These are phyloP conservation scores for Thermoascus crustaceus DNA, from an alignment of 2,329 filamentous ascomycete species.

Conservation along the genomic window DNA sequence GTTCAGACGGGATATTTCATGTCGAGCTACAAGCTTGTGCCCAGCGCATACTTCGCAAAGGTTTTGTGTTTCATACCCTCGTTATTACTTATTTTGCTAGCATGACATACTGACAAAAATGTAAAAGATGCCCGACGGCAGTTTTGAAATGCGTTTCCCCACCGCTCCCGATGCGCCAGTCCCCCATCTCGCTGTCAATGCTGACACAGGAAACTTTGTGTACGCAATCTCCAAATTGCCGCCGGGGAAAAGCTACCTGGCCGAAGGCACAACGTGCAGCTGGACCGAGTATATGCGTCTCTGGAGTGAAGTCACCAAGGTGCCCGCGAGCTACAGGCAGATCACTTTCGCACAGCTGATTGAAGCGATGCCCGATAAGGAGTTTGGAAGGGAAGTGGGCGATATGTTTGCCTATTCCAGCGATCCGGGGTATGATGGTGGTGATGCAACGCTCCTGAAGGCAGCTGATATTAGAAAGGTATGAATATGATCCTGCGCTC, in stretches of 20 bases:
- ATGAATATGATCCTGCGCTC: conserved; percentile 10
- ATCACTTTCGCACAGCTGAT: conserved; percentile 37
- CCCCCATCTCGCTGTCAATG: conserved; percentile 42
- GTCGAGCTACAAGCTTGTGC: conserved; percentile 42
- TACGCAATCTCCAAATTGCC: conserved; percentile 45
- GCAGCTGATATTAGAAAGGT: conserved; percentile 40
- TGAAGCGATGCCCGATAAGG: conserved; percentile 27
- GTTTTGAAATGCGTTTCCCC: conserved; percentile 42
- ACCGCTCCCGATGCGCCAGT: conserved; percentile 31
- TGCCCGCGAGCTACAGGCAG: conserved; percentile 32
- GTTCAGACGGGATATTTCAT: conserved; percentile 45
- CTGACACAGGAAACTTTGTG: conserved; percentile 42
- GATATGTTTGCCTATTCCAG: conserved; percentile 43
- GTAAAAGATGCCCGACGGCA: conserved; percentile 32
- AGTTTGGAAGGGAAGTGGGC: conserved; percentile 38
- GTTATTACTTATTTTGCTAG: not conserved
- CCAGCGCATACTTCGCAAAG: conserved; percentile 40
- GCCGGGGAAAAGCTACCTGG: conserved; percentile 43
- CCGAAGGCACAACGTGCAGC: conserved; percentile 38
- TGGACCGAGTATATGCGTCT: conserved; percentile 41
- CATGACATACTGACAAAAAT: not conserved
- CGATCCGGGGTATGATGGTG: conserved; percentile 45
- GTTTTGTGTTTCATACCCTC: conserved; percentile 17
- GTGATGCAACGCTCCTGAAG: conserved; percentile 32
- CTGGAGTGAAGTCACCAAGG: conserved; percentile 34